Evolutionary conservation across 2,329 filamentous ascomycete species (phyloP).

Genomic region (Aureobasidium sp.): DNA sequence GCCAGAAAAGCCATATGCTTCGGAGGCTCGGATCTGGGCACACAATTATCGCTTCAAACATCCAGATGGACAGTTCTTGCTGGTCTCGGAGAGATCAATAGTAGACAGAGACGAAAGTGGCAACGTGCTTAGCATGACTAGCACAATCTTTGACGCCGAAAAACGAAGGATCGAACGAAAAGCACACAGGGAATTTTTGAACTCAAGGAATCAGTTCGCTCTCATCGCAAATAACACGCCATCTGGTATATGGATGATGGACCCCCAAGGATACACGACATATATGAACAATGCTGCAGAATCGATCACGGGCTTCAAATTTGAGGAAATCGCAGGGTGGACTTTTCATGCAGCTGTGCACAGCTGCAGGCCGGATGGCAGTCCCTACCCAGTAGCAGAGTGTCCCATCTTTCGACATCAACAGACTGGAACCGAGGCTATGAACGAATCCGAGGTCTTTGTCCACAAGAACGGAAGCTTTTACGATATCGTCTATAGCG

Average conservation of each 20-base stretch:
- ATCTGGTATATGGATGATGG: conserved; percentile 16
- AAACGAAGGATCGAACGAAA: conserved; percentile 4
- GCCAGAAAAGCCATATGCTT: not conserved
- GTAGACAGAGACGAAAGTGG: conserved; percentile 10
- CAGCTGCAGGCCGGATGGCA: conserved; percentile 13
- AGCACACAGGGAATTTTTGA: conserved; percentile 2
- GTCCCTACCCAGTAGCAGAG: conserved; percentile 14
- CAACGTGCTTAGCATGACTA: conserved; percentile 9
- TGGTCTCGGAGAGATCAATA: not conserved
- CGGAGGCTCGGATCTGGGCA: conserved; percentile 6
- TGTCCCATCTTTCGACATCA: conserved; percentile 16
- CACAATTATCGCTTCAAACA: conserved; percentile 9
- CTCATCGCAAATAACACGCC: conserved; percentile 16
- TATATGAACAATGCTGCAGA: conserved; percentile 17
- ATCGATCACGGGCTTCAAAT: conserved; percentile 15
- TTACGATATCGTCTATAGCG: conserved; percentile 18
- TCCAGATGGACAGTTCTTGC: not conserved
- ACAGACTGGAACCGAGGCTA: conserved; percentile 9
- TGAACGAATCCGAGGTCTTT: conserved; percentile 15
- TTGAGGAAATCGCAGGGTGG: conserved; percentile 16
- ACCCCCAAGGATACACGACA: conserved; percentile 8
- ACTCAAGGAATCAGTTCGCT: conserved; percentile 12
- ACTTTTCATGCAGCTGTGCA: conserved; percentile 16
- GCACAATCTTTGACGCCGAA: conserved; percentile 14
- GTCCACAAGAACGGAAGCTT: conserved; percentile 16